phyloP scores from a whole-genome alignment of 257 asterid genomes.

The Euphrasia confusa region DNA sequence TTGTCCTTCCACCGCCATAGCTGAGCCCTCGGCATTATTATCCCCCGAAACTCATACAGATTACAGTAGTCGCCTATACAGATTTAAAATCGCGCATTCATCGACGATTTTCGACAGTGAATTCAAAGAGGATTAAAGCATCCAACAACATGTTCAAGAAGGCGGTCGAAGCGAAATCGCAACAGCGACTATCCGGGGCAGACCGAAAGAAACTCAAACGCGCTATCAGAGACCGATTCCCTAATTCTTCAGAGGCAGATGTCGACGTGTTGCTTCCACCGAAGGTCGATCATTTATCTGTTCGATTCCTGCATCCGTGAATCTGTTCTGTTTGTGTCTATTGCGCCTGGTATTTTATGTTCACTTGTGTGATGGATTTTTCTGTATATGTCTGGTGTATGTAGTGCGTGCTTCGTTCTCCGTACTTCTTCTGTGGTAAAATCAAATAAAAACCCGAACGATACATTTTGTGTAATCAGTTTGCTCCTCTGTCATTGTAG shows the following conservation, averaged over 20 bases:
- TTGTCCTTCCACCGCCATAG: constrained; percentile 11
- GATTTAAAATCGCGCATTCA: background rate
- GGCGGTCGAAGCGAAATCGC: constrained; percentile 78
- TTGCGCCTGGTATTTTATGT: background rate
- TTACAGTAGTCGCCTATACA: background rate
- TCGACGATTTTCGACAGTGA: background rate
- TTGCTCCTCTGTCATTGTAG: too few species aligned
- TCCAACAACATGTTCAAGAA: constrained; percentile 68
- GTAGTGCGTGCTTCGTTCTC: constrained; percentile 17
- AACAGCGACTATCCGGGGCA: constrained; percentile 89
- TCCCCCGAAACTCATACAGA: background rate
- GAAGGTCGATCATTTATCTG: constrained; percentile 38
- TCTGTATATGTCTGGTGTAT: constrained; percentile 7
- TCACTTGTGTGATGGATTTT: background rate
- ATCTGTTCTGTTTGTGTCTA: background rate
- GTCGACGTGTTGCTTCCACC: constrained; percentile 80
- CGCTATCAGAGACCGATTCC: constrained; percentile 58
- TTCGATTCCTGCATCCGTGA: background rate
- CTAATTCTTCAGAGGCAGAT: constrained; percentile 63
- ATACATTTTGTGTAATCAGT: too few species aligned
- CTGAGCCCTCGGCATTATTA: background rate
- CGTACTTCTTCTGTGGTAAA: background rate
- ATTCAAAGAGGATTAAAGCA: background rate
- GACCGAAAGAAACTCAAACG: constrained; percentile 93
- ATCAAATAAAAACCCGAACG: background rate